Evolutionary conservation across 768 basidiomycete genomes (phyloP).

Genomic region (Cyathus striatus): DNA sequence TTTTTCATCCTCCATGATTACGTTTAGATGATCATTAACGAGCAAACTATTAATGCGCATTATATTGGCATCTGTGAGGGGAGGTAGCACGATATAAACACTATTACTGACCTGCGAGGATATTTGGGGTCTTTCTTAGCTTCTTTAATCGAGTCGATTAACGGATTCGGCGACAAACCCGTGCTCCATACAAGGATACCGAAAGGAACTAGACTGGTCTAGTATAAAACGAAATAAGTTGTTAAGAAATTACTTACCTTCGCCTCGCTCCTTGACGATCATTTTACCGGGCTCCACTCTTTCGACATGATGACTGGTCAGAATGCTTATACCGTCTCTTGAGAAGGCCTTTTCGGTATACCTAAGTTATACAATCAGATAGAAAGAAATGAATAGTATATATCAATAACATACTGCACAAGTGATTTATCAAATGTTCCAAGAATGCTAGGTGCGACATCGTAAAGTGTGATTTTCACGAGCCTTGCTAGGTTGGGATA

Average conservation of each 20-base stretch:
- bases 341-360: constrained; percentile 68
- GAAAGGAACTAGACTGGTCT: constrained; percentile 51
- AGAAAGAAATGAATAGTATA: background rate
- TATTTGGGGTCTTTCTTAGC: constrained; percentile 61
- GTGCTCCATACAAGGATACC: constrained; percentile 88
- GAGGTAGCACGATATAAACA: too few species aligned
- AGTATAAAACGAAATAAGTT: background rate
- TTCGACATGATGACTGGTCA: constrained; percentile 71
- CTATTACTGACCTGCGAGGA: too few species aligned
- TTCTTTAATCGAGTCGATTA: constrained; percentile 56
- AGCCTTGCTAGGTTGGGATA: constrained; percentile 62
- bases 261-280: constrained; percentile 66
- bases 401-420: constrained; percentile 37
- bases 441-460: constrained; percentile 75
- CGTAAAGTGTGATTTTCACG: constrained; percentile 74
- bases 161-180: constrained; percentile 77
- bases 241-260: constrained; percentile 35
- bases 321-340: constrained; percentile 69
- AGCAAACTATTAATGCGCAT: constrained; percentile 19
- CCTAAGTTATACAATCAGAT: constrained; percentile 22
- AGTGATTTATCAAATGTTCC: constrained; percentile 68
- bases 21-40: constrained; percentile 57
- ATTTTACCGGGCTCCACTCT: constrained; percentile 61
- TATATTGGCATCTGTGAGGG: too few species aligned
- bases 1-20: constrained; percentile 48